These are phyloP conservation scores for Syzygium grande DNA, from an alignment of 345 rosid genomes.

Conservation along the genomic window DNA sequence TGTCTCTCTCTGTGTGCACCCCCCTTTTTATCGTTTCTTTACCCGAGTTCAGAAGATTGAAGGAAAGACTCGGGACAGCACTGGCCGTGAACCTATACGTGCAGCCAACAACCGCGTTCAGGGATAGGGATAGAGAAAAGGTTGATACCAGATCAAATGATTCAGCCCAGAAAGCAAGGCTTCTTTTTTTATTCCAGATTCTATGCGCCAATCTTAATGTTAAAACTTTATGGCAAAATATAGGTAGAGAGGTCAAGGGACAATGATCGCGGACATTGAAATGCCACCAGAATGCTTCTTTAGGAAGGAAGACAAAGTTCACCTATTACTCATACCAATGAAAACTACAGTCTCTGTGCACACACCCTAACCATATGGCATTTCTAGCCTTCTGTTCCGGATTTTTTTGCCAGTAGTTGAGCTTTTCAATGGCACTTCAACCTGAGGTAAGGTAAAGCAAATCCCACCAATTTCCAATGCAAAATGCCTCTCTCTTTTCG, in stretches of 20 bases:
- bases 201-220: neutral
- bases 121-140: neutral
- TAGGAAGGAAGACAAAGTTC: neutral
- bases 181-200: neutral
- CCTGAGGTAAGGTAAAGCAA: neutral
- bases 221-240: neutral
- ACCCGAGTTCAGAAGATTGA: neutral
- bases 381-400: neutral
- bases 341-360: neutral
- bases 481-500: neutral
- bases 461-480: neutral
- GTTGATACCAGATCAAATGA: neutral
- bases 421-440: neutral
- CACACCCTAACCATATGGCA: neutral
- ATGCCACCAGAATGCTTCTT: neutral
- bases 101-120: neutral
- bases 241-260: neutral
- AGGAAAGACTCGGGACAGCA: neutral
- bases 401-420: neutral
- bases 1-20: neutral
- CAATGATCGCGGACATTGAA: neutral
- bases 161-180: neutral
- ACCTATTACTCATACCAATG: neutral
- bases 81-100: neutral
- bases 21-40: neutral